Evolutionary conservation across 2,329 filamentous ascomycete genomes (phyloP), one percentile per base, ranked within the genome.

Genomic region (Aspergillus aculeatinus): DNA sequence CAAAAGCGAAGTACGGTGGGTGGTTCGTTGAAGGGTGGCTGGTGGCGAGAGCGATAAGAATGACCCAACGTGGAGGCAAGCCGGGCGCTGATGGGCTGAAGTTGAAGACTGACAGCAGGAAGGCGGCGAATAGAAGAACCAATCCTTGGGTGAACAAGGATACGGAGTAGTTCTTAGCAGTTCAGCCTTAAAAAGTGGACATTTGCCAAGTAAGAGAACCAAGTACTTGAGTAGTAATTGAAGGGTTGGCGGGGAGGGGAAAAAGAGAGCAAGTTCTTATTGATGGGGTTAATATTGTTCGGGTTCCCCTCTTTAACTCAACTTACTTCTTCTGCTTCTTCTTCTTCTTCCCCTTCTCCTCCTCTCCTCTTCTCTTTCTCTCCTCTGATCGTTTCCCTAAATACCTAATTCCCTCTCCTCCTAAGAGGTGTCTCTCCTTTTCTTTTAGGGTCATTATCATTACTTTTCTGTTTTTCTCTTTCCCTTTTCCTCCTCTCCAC

Each of bases 1-100:
- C 55, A 57, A 57, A 57, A 65, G 23, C 48, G 60, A 58, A 60
- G 59, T 50, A 58, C 50, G 16, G 60, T 59, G 35, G 61, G 59
- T 47, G 51, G 57, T 19, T 57, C 29, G 29, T 29, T 10, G 27
- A 56, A 63, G 42, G 54, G 47, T 51, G 57, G 57, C 42, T 33
- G 25, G 49, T 51, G 50, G 52, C 25, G 57, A 51, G 54, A 58
- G 60, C 54, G 51, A 59, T 55, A 60, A 53, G 55, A 50, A 54
- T 59, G 50, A 53, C 11, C 49, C 27, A 61, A 60, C 60, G 64
- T 65, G 63, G 60, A 59, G 44, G 27, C 33, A 55, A 49, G 16
- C 53, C 56, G 58, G 55, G 55, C 58, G 63, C 62, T 64, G 53
- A 65, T 56, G 59, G 62, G 63, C 54, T 51, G 49, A 39, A 27